Conservation (phyloP, 345 rosid genomes). For the Iberis pinnata region DNA sequence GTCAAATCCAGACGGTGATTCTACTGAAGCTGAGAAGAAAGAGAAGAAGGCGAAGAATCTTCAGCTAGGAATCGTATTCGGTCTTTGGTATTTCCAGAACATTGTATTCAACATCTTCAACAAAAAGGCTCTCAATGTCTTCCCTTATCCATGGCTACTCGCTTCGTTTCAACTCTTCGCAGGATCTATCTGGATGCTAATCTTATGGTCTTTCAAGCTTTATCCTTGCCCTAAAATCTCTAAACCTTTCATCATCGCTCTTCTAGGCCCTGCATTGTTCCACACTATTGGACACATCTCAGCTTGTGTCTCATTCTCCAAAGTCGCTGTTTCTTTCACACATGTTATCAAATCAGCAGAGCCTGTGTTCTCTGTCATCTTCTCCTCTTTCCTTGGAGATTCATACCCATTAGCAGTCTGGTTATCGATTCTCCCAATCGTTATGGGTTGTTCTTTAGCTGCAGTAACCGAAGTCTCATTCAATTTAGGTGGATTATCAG, state of each 20-base stretch:
- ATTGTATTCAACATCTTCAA: conserved; percentile 90
- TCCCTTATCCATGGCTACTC: conserved; percentile 94
- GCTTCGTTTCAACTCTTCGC: conserved; percentile 90
- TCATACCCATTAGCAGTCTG: conserved; percentile 74
- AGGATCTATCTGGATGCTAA: conserved; percentile 88
- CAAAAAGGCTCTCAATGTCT: conserved; percentile 76
- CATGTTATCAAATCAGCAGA: conserved; percentile 95
- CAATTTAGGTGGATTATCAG: conserved; percentile 70
- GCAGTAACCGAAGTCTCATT: conserved; percentile 93
- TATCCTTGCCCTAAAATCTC: conserved; percentile 81
- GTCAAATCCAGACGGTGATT: conserved; percentile 39
- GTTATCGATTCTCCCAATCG: conserved; percentile 90
- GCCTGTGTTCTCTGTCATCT: conserved; percentile 90
- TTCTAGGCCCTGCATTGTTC: conserved; percentile 92
- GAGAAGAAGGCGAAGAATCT: conserved; percentile 39
- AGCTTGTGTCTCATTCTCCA: conserved; percentile 95
- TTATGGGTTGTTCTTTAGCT: conserved; percentile 89
- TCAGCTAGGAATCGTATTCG: conserved; percentile 67
- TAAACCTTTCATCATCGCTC: conserved; percentile 69
- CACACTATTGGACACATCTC: conserved; percentile 96
- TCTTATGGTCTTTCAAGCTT: conserved; percentile 69
- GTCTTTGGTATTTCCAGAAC: conserved; percentile 90
- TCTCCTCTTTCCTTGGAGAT: conserved; percentile 87
- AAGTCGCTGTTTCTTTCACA: conserved; percentile 96
- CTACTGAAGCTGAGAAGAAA: conserved; percentile 11